Percentiles rank a stretch among this genome's conserved stretches.
These are phyloP conservation scores for Trichosporon asahii DNA, from an alignment of 1,284 basidiomycete species.

Conservation along the genomic window DNA sequence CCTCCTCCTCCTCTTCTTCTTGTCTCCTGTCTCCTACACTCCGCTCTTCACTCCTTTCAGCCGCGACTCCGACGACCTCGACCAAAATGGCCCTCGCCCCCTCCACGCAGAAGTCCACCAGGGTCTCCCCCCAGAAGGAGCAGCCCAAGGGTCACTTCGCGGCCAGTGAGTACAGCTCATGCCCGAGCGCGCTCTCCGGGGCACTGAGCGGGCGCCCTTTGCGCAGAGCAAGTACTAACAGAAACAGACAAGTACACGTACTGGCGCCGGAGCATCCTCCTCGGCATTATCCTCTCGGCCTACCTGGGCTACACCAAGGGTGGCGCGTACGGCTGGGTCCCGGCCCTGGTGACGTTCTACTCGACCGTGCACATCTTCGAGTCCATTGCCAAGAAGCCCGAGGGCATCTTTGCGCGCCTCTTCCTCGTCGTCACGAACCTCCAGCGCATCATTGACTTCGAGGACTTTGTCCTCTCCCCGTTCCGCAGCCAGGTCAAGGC, in stretches of 20 bases:
- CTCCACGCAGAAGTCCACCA: neutral
- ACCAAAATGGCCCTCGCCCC: neutral
- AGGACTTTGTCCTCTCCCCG: neutral
- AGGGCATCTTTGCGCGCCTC: slow-evolving; percentile 5
- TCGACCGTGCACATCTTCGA: neutral
- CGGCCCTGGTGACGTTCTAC: neutral
- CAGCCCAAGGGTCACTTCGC: neutral
- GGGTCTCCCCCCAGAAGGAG: neutral
- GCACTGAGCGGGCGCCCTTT: neutral
- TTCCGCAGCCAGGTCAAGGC: neutral
- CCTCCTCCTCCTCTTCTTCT: neutral
- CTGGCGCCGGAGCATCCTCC: slow-evolving; percentile 7
- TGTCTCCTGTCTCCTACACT: neutral
- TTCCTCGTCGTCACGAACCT: slow-evolving; percentile 5
- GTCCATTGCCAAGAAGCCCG: neutral
- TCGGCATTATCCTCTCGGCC: slow-evolving; percentile 1
- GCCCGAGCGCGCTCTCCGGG: neutral
- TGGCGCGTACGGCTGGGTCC: neutral
- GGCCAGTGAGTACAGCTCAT: neutral
- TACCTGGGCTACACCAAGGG: slow-evolving; percentile 1
- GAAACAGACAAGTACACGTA: neutral
- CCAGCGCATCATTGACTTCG: slow-evolving; percentile 1
- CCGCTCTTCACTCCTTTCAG: neutral
- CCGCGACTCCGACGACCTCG: neutral
- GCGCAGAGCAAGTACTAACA: neutral